Evolutionary conservation across 371 early-diverging fungal genomes (phyloP).

Genomic region (Mortierella sp.): DNA sequence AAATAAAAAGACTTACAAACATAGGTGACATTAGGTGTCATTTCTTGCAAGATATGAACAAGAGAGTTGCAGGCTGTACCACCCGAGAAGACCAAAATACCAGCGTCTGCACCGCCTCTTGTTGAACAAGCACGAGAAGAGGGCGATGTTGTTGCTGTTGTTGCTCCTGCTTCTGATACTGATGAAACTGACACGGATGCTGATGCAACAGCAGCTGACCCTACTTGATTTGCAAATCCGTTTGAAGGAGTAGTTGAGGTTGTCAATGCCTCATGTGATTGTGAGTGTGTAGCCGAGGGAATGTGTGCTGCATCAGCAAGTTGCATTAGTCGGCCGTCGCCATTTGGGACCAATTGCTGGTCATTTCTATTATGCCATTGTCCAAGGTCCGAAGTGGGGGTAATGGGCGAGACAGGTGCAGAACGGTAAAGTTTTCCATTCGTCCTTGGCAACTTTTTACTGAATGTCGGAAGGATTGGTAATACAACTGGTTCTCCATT

Average conservation of each 20-base stretch:
- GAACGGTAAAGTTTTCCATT: conserved; percentile 14
- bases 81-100: conserved; percentile 75
- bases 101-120: conserved; percentile 52
- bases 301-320: conserved; percentile 11
- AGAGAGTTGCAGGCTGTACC: conserved; percentile 79
- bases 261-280: background rate
- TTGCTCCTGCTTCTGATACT: background rate
- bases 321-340: conserved; percentile 14
- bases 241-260: background rate
- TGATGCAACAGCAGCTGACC: background rate
- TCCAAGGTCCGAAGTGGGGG: background rate
- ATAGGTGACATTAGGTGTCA: conserved; percentile 74
- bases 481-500: conserved; percentile 49
- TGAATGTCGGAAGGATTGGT: conserved; percentile 50
- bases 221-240: background rate
- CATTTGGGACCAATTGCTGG: conserved; percentile 14
- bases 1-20: conserved; percentile 51
- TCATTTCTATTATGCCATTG: background rate
- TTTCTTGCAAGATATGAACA: conserved; percentile 65
- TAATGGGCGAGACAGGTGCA: conserved; percentile 20
- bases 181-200: background rate
- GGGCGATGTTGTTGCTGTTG: background rate
- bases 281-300: conserved; percentile 1
- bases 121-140: background rate
- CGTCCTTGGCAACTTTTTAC: conserved; percentile 6